Evolutionary conservation across 2,329 filamentous ascomycete species (phyloP).

Genomic region (Monilinia laxa): DNA sequence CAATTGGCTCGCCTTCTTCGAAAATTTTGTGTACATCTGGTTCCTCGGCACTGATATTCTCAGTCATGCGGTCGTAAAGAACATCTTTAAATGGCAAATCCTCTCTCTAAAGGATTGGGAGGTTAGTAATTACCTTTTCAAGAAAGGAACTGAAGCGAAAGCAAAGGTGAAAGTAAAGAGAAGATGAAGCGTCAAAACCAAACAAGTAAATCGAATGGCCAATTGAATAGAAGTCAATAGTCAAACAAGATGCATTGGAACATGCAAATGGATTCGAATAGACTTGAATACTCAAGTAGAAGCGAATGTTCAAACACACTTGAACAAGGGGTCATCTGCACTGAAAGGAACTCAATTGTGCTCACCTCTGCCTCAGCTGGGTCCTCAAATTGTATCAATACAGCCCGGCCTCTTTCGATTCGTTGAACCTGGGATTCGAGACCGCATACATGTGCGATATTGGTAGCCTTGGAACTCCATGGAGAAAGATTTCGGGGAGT

Average conservation of each 20-base stretch:
- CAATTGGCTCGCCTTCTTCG: constrained; percentile 59
- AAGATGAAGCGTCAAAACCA: background rate
- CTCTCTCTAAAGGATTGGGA: constrained; percentile 38
- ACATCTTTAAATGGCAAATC: constrained; percentile 63
- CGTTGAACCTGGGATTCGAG: constrained; percentile 68
- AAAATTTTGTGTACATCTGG: constrained; percentile 79
- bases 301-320: background rate
- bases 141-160: background rate
- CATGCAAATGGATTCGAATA: background rate
- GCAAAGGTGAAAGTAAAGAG: background rate
- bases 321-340: background rate
- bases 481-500: constrained; percentile 86
- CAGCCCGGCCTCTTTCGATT: constrained; percentile 81
- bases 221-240: background rate
- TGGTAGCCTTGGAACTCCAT: constrained; percentile 96
- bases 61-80: constrained; percentile 94
- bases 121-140: background rate
- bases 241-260: background rate
- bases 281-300: background rate
- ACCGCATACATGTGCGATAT: constrained; percentile 88
- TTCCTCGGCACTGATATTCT: constrained; percentile 65
- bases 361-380: constrained; percentile 41
- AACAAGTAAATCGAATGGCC: background rate
- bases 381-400: constrained; percentile 65
- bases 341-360: background rate